Evolutionary conservation across 441 rosid genomes (phyloP).

Genomic region (Lepidium campestre): DNA sequence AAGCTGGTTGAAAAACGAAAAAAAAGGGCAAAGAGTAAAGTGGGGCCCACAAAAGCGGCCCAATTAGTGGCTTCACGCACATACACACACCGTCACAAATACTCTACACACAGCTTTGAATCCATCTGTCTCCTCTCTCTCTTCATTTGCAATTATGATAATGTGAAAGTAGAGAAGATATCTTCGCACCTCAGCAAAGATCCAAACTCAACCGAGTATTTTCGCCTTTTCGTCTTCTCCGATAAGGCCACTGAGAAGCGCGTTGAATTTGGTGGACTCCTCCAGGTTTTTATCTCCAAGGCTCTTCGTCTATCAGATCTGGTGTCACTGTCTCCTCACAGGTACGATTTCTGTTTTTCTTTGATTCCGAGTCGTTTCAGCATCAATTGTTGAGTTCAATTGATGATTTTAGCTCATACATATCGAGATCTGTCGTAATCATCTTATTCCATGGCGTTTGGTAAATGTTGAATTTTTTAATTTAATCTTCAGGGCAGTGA

Average conservation of each 20-base stretch:
- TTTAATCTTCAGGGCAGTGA: background rate
- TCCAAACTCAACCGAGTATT: slow-evolving; percentile 16
- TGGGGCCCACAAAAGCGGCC: slow-evolving; percentile 27
- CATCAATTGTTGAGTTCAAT: background rate
- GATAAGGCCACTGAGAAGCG: slow-evolving; percentile 1
- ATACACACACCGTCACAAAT: slow-evolving; percentile 28
- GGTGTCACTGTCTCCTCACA: slow-evolving; percentile 16
- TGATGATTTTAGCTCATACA: slow-evolving; percentile 8
- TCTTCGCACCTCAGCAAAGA: slow-evolving; percentile 28
- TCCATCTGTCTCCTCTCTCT: slow-evolving; percentile 16
- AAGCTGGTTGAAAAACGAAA: background rate
- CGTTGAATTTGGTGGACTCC: slow-evolving; percentile 1
- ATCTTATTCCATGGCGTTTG: background rate
- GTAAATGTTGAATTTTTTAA: slow-evolving; percentile 1
- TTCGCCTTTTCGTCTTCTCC: slow-evolving; percentile 17
- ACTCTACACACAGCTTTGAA: slow-evolving; percentile 25
- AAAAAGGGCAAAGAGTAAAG: background rate
- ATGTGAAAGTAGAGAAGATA: slow-evolving; percentile 25
- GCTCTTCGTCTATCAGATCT: slow-evolving; percentile 20
- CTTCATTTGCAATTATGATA: slow-evolving; percentile 16
- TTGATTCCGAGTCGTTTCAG: background rate
- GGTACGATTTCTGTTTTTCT: background rate
- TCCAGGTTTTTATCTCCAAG: background rate
- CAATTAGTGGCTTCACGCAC: slow-evolving; percentile 33
- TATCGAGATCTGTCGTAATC: slow-evolving; percentile 20